Evolutionary conservation across 345 rosid species (phyloP), one percentile per base, ranked within the genome.

Genomic region (Orychophragmus violaceus): DNA sequence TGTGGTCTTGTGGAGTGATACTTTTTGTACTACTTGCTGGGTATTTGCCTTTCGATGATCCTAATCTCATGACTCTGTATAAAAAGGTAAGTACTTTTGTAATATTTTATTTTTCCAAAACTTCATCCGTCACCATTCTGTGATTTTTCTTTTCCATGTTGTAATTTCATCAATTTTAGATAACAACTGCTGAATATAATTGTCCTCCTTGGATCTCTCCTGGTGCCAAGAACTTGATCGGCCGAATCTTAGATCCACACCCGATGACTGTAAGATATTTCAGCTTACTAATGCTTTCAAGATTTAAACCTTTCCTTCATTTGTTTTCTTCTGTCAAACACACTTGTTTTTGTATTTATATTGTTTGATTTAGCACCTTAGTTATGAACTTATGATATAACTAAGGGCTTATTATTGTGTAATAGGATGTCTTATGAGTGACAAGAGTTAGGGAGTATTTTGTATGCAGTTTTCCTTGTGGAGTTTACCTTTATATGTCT

Each of bases 1-100:
- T 90, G 32, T 94, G 99, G 99, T 94, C 99, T 5, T 94, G 99
- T 51, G 99, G 99, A 48, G 99, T 94, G 69, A 94, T 94, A 72
- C 97, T 94, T 41, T 94, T 78, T 77, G 97, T 94, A 59, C 82
- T 94, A 69, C 92, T 94, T 91, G 99, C 97, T 76, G 99, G 99
- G 27, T 94, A 79, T 82, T 78, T 88, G 80, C 99, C 99, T 65
- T 94, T 94, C 54, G 99, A 90, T 68, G 99, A 94, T 57, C 49
- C 95, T 70, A 90, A 88, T 59, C 94, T 94, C 51, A 78, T 82
- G 91, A 81, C 85, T 17, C 74, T 94, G 24, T 94, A 90, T 63
- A 90, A 87, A 68, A 88, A 82, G 91, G 99, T 84, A 82, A 84
- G 87, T 13, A 22, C 28, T 66, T 19, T 29, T 6, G 46, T 55